Evolutionary conservation across 176 grass and related monocot species (phyloP).

Genomic region (Lolium rigidum): DNA sequence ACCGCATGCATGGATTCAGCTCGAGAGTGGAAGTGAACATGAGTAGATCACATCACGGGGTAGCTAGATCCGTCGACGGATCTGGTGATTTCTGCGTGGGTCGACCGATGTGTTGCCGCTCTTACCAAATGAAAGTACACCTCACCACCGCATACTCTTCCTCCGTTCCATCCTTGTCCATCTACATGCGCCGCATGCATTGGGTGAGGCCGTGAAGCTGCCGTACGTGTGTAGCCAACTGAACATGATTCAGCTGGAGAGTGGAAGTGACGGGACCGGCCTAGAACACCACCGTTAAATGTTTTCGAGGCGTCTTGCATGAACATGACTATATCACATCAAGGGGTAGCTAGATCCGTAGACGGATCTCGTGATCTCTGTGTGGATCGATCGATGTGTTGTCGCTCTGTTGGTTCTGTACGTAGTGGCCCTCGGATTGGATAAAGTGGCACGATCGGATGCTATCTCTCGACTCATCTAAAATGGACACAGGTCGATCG

Average conservation of each 20-base stretch:
- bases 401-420: not conserved
- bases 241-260: not conserved
- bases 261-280: not conserved
- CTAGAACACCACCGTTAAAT: too few species aligned
- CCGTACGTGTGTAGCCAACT: not conserved
- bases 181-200: not conserved
- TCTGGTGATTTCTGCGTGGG: too few species aligned
- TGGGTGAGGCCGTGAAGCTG: not conserved
- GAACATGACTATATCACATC: not conserved
- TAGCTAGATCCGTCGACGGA: too few species aligned
- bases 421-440: not conserved
- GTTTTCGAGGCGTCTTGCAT: not conserved
- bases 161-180: not conserved
- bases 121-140: not conserved
- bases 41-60: too few species aligned
- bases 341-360: not conserved
- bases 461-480: not conserved
- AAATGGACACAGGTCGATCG: constrained; percentile 6
- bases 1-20: too few species aligned
- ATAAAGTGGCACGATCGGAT: not conserved
- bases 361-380: not conserved
- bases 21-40: too few species aligned
- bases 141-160: not conserved
- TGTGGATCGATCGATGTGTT: not conserved
- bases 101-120: too few species aligned